Percentiles rank a stretch among this genome's conserved stretches.
Evolutionary conservation across 257 asterid genomes (phyloP).

Genomic region (Fraxinus americana): DNA sequence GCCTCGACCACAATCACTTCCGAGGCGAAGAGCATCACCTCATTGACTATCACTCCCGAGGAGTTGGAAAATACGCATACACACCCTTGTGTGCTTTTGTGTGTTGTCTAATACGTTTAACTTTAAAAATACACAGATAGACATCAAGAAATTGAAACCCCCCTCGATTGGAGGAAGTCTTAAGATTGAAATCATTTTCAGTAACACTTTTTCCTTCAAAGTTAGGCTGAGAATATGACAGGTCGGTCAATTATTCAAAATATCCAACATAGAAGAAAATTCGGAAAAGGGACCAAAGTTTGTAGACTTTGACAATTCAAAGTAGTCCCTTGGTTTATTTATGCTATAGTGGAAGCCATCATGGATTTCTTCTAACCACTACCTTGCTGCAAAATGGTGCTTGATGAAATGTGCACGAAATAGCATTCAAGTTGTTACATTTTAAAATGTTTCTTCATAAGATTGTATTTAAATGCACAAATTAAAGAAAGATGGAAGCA

Average conservation of each 20-base stretch:
- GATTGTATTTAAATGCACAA: background rate
- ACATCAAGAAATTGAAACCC: background rate
- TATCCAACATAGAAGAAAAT: slow-evolving; percentile 15
- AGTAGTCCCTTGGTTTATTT: background rate
- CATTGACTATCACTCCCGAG: too few species aligned
- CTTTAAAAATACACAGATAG: background rate
- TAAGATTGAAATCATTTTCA: slow-evolving; percentile 9
- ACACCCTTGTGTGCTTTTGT: background rate
- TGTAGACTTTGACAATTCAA: slow-evolving; percentile 31
- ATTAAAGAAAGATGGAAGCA: too few species aligned
- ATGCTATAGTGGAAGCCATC: background rate
- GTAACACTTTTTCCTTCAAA: slow-evolving; percentile 25
- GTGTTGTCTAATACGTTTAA: background rate
- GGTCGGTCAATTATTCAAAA: slow-evolving; percentile 27
- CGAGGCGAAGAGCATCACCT: too few species aligned
- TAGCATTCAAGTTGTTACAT: background rate
- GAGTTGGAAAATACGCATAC: background rate
- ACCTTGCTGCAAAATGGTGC: background rate
- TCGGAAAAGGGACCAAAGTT: slow-evolving; percentile 5
- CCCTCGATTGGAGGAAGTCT: background rate
- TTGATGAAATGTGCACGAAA: slow-evolving; percentile 24
- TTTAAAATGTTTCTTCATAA: too few species aligned
- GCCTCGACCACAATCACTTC: too few species aligned
- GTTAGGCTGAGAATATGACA: slow-evolving; percentile 40
- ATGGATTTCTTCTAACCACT: background rate